Evolutionary conservation across 2,329 filamentous ascomycete species (phyloP), one percentile per base, ranked within the genome.

Genomic region (Diplodia seriata): DNA sequence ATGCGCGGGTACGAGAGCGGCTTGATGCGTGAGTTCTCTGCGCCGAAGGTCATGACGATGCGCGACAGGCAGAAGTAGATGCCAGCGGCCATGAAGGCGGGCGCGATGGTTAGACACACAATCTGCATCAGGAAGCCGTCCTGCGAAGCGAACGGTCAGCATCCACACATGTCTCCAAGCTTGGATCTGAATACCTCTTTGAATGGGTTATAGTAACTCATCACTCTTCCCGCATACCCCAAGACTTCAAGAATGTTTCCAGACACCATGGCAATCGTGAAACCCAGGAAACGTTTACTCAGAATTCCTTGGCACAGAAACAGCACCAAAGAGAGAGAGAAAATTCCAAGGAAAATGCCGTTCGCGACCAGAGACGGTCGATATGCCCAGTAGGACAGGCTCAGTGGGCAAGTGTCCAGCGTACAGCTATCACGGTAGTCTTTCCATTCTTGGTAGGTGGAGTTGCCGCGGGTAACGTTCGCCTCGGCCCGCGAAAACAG

Each of bases 41-140:
- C 67, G 40, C 75, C 81, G 70, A 81, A 80, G 62, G 75, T 78
- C 47, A 74, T 71, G 68, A 82, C 78, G 68, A 79, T 79, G 54
- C 76, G 76, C 1, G 79, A 79, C 36, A 90, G 82, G 36, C 86
- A 89, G 66, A 91, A 84, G 75, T 91, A 91, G 73, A 91, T 87
- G 68, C 87, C 87, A 0, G 89, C 89, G 33, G 86, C 83, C 72
- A 85, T 83, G 75, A 86, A 88, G 66, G 86, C 85, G 11, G 84
- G 84, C 0, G 79, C 83, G 54, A 84, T 84, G 71, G 84, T 86
- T 62, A 91, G 81, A 76, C 86, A 89, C 69, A 86, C 84, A 70
- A 90, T 89, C 74, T 91, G 87, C n/a, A 90, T 83, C 74, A 90
- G 83, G 74, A 91, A 91, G 8, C 83, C 86, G 14, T 74, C 74